Evolutionary conservation across 192 early-diverging fungal genomes (phyloP).

Genomic region (Bifiguratus adelaidae): DNA sequence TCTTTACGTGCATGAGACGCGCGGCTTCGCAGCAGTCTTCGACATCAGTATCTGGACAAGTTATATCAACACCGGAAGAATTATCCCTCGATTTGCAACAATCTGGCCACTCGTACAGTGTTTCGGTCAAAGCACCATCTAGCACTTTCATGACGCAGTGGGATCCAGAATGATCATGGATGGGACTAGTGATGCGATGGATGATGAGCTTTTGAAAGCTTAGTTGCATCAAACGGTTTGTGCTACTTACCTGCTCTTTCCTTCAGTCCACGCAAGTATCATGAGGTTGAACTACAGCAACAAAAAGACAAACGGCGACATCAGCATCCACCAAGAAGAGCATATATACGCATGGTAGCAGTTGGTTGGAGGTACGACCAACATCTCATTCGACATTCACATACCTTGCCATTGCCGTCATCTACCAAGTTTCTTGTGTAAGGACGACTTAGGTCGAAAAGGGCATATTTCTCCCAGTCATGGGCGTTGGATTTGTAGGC

Average conservation of each 20-base stretch:
- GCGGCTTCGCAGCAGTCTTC: constrained; percentile 7
- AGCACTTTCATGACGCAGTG: constrained; percentile 93
- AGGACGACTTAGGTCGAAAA: constrained; percentile 52
- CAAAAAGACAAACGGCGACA: background rate
- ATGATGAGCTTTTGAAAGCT: background rate
- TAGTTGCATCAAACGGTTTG: constrained; percentile 1
- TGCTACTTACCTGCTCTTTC: constrained; percentile 36
- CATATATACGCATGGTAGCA: too few species aligned
- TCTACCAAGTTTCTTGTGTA: constrained; percentile 89
- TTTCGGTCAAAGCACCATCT: constrained; percentile 69
- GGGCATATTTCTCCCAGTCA: constrained; percentile 70
- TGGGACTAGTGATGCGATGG: constrained; percentile 45
- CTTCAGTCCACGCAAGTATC: constrained; percentile 76
- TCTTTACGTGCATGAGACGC: constrained; percentile 21
- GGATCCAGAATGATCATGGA: constrained; percentile 83
- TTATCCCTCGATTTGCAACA: constrained; percentile 9
- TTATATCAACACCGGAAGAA: constrained; percentile 12
- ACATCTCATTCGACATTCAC: too few species aligned
- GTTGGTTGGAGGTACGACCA: too few species aligned
- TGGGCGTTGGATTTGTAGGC: constrained; percentile 48
- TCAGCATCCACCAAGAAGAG: background rate
- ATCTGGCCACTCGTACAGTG: constrained; percentile 70
- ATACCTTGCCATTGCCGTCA: constrained; percentile 71
- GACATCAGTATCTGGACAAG: constrained; percentile 7
- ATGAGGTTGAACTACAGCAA: constrained; percentile 73